These are phyloP conservation scores for Amaranthus palmeri DNA, from an alignment of 148 eudicot genomes.

Conservation along the genomic window DNA sequence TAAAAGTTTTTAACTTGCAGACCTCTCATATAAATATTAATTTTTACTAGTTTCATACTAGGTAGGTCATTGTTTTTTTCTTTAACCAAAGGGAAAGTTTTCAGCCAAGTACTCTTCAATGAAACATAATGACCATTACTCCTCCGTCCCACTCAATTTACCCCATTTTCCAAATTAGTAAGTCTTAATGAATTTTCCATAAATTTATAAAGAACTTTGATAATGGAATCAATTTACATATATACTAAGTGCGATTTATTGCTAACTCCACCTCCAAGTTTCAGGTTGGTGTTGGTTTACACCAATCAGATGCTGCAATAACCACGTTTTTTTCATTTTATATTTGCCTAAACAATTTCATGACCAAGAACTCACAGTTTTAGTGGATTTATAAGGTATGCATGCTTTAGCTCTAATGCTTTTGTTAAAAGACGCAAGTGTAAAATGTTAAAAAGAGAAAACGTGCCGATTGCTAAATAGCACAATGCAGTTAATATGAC, in stretches of 20 bases:
- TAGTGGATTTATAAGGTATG: not conserved
- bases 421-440: not conserved
- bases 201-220: not conserved
- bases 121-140: too few species aligned
- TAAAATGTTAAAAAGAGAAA: too few species aligned
- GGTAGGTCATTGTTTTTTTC: too few species aligned
- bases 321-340: not conserved
- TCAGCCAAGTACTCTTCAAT: too few species aligned
- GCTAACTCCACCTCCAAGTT: not conserved
- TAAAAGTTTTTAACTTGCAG: too few species aligned
- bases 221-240: not conserved
- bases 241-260: not conserved
- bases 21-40: too few species aligned
- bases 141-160: too few species aligned
- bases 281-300: not conserved
- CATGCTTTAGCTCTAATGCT: too few species aligned
- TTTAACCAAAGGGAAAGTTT: too few species aligned
- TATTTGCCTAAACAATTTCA: not conserved
- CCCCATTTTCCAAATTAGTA: too few species aligned
- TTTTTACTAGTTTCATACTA: too few species aligned
- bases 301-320: conserved; percentile 1
- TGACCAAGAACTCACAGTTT: not conserved
- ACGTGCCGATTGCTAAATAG: not conserved
- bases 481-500: not conserved
- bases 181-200: too few species aligned